Conservation (phyloP, 1,284 basidiomycete species). For the Exobasidium rhododendri region DNA sequence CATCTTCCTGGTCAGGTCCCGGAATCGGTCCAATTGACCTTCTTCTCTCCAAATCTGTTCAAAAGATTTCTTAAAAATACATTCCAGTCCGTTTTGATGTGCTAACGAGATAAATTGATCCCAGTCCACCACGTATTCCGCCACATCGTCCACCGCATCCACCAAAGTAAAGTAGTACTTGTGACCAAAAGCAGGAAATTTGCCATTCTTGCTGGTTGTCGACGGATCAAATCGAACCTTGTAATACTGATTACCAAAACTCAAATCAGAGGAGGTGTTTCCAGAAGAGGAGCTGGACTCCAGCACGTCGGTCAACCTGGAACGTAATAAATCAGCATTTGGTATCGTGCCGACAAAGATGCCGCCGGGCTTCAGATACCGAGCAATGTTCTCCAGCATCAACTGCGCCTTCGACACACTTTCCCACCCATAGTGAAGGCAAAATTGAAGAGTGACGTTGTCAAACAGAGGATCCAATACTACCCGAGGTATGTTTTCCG, state of each 20-base stretch:
- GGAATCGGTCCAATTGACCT: constrained; percentile 20
- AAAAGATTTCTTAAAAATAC: constrained; percentile 80
- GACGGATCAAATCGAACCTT: constrained; percentile 72
- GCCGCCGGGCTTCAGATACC: constrained; percentile 76
- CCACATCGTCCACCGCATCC: constrained; percentile 88
- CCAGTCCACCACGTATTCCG: constrained; percentile 95
- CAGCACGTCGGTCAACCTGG: constrained; percentile 55
- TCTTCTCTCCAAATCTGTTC: constrained; percentile 43
- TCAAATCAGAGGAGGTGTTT: constrained; percentile 54
- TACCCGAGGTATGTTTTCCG: constrained; percentile 66
- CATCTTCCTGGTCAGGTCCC: constrained; percentile 33
- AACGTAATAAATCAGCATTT: constrained; percentile 61
- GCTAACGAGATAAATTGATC: constrained; percentile 85
- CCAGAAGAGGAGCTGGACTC: constrained; percentile 68
- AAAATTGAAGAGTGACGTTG: constrained; percentile 96
- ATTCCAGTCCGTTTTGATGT: constrained; percentile 71
- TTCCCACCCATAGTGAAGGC: constrained; percentile 99
- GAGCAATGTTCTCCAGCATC: constrained; percentile 88
- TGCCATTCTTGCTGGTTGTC: constrained; percentile 55
- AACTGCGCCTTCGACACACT: constrained; percentile 75
- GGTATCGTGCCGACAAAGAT: constrained; percentile 92
- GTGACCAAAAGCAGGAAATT: constrained; percentile 69
- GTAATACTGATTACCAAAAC: constrained; percentile 89
- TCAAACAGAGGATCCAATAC: constrained; percentile 70
- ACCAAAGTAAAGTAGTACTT: constrained; percentile 88